Evolutionary conservation across 2,329 filamentous ascomycete species (phyloP), one percentile per base, ranked within the genome.

Genomic region (Sporothrix brunneoviolacea): DNA sequence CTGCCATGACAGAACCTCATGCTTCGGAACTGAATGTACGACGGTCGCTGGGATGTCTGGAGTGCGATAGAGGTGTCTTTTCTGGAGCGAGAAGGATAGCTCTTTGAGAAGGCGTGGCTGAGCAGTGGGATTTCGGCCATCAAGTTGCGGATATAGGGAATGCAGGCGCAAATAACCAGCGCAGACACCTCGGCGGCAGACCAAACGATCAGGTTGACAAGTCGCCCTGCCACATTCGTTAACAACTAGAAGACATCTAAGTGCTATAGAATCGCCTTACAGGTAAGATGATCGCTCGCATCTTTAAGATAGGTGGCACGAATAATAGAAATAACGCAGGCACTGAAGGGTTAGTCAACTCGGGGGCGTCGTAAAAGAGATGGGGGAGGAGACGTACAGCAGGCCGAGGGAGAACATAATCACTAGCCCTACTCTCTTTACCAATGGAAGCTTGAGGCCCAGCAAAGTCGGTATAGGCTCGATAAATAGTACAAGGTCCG

Each of bases 261-360:
- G n/a, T n/a, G n/a, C n/a, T n/a, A n/a, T n/a, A n/a, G n/a, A n/a
- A n/a, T n/a, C n/a, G n/a, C 68, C 48, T 67, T 62, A 55, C 63
- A 70, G 1, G 68, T 66, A 15, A 64, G 59, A 51, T 70, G 67
- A 5, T 58, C 51, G n/a, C 60, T 62, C 10, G 63, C 58, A 4
- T 61, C 52, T 35, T 38, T 42, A 22, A 70, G 64, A 48, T 64
- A 70, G 30, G 64, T 62, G 37, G 69, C 61, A 8, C 68, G 65
- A 48, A 69, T 66, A 35, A 69, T 61, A 8, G 67, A 69, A 41
- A 70, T 69, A 12, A 64, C 61, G 47, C 65, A 68, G 1, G 67
- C 69, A 46, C 48, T 50, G n/a, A n/a, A 22, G 5, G 9, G 16
- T n/a, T 28, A 8, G 32, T 35, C 15, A 35, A 12, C 32, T n/a